phyloP scores from a whole-genome alignment of 139 green algal species.

The Bryopsis sp. region DNA sequence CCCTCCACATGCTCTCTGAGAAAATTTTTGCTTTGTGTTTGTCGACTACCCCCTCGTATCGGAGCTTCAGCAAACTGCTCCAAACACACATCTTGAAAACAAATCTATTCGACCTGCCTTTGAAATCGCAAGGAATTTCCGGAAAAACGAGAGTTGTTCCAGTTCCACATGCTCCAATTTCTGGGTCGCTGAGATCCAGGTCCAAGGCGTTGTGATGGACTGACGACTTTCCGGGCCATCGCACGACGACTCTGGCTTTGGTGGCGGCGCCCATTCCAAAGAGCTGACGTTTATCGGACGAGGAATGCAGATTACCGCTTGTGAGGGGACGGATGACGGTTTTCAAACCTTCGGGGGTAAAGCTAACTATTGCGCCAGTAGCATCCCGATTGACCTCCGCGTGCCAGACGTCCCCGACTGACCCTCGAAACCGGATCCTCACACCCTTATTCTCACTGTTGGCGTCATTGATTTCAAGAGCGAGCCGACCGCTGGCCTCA shows the following conservation, averaged over 20 bases:
- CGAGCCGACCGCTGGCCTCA: neutral
- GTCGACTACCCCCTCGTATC: too few relatives aligned
- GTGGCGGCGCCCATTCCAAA: neutral
- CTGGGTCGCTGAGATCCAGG: too few relatives aligned
- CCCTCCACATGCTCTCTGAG: too few relatives aligned
- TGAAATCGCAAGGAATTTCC: too few relatives aligned
- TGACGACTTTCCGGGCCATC: neutral
- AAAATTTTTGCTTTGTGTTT: too few relatives aligned
- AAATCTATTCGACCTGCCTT: too few relatives aligned
- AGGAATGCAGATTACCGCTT: neutral
- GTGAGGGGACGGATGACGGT: neutral
- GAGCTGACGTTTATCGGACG: neutral
- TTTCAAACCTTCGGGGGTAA: neutral
- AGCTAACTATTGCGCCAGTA: neutral
- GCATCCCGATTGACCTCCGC: neutral
- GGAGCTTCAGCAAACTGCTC: too few relatives aligned
- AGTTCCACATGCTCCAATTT: too few relatives aligned
- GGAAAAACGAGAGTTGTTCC: too few relatives aligned
- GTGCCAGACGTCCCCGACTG: neutral
- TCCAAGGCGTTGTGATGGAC: too few relatives aligned
- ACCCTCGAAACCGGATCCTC: neutral
- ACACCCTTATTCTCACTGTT: neutral
- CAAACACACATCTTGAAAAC: too few relatives aligned
- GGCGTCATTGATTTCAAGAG: neutral
- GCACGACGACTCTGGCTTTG: neutral